Conservation (phyloP, 768 basidiomycete species). For the Pleurotus tuber-regium region DNA sequence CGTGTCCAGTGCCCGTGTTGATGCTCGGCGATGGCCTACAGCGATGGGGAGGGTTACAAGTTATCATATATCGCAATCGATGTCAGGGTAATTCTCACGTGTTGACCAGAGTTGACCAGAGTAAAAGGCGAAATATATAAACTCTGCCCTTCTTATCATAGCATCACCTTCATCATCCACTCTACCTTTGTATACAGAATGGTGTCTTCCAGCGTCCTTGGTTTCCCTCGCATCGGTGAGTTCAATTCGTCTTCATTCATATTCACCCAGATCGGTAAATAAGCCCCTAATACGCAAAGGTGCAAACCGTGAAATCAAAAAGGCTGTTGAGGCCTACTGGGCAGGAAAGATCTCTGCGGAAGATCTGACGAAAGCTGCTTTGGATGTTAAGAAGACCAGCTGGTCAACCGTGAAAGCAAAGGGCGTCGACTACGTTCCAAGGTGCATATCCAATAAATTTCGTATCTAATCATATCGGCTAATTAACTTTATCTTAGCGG, state of each 20-base stretch:
- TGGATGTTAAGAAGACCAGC: conserved; percentile 83
- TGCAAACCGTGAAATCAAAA: conserved; percentile 93
- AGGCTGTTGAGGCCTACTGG: conserved; percentile 99
- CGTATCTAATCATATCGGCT: conserved; percentile 15
- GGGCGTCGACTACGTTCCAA: conserved; percentile 89
- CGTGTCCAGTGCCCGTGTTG: conserved; percentile 4
- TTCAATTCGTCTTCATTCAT: background rate
- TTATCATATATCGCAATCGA: conserved; percentile 6
- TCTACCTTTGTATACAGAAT: conserved; percentile 36
- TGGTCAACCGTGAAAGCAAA: conserved; percentile 84
- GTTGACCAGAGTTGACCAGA: conserved; percentile 12
- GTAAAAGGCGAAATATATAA: conserved; percentile 9
- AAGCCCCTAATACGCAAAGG: conserved; percentile 40
- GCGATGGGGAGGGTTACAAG: conserved; percentile 6
- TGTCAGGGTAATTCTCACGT: conserved; percentile 11
- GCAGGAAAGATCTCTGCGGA: conserved; percentile 85
- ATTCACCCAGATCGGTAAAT: no score
- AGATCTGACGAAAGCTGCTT: conserved; percentile 84
- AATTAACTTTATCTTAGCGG: conserved; percentile 55
- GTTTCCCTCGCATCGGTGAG: conserved; percentile 88
- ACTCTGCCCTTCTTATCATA: conserved; percentile 23
- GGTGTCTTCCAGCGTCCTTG: conserved; percentile 84
- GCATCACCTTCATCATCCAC: conserved; percentile 26
- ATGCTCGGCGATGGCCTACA: conserved; percentile 3
- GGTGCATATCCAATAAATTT: conserved; percentile 52